Percentiles rank a stretch among this genome's conserved stretches.
Conservation (phyloP, 2,329 filamentous ascomycete genomes). For the Fusarium sp. region DNA sequence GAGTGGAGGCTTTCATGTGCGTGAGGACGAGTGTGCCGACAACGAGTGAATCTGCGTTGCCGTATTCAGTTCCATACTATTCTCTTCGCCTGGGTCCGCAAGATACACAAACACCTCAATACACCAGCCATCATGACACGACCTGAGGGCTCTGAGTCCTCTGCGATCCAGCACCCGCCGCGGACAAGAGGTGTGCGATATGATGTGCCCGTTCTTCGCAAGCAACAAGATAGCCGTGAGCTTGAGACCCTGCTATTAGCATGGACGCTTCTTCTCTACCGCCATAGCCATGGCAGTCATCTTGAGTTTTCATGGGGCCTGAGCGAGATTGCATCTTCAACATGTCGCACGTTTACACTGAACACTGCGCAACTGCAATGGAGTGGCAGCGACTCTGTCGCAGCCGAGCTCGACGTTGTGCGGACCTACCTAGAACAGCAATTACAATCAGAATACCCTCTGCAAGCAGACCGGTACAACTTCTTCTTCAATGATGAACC, state of each 20-base stretch:
- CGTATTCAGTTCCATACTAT: slow-evolving; percentile 4
- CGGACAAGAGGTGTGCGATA: slow-evolving; percentile 28
- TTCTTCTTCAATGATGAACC: slow-evolving; percentile 41
- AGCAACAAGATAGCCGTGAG: slow-evolving; percentile 17
- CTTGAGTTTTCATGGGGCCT: slow-evolving; percentile 39
- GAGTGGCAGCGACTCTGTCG: slow-evolving; percentile 26
- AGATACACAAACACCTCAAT: background rate
- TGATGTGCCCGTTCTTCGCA: slow-evolving; percentile 34
- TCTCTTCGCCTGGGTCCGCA: background rate
- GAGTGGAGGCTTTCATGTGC: slow-evolving; percentile 37
- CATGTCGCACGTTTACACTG: slow-evolving; percentile 33
- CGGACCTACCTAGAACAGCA: slow-evolving; percentile 29
- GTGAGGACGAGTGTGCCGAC: background rate
- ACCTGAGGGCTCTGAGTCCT: slow-evolving; percentile 16
- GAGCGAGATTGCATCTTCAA: slow-evolving; percentile 21
- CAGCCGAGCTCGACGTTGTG: slow-evolving; percentile 29
- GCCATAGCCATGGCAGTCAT: slow-evolving; percentile 38
- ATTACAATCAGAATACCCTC: slow-evolving; percentile 9
- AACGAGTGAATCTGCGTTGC: slow-evolving; percentile 15
- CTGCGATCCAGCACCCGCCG: slow-evolving; percentile 9
- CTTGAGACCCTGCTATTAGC: slow-evolving; percentile 36
- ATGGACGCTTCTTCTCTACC: slow-evolving; percentile 40
- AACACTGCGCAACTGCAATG: slow-evolving; percentile 38
- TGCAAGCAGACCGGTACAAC: slow-evolving; percentile 10
- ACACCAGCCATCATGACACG: slow-evolving; percentile 20